Evolutionary conservation across 2,329 filamentous ascomycete species (phyloP), one percentile per base, ranked within the genome.

Genomic region (Rugonectria rugulosa): DNA sequence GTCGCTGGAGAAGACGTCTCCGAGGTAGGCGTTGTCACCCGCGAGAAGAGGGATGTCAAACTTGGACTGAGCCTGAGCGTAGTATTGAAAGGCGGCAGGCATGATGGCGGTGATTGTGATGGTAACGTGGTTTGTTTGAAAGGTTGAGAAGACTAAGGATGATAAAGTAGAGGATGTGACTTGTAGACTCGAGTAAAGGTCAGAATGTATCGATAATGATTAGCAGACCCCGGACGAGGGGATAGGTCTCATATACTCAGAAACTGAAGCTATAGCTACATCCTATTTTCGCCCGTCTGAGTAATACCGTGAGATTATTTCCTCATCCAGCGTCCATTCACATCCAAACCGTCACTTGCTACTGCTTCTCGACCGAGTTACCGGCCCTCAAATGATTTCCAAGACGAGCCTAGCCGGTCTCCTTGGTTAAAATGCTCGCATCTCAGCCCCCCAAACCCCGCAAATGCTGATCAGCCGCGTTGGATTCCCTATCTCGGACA

Each of bases 1-100:
- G 51, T 85, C 79, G 52, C 81, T 85, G 4, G 81, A 81, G 62
- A 77, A 76, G 23, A 89, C 75, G 65, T 90, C 87, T 36, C 86
- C 86, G 4, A 90, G 79, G 69, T 79, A 90, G 24, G 86, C 86
- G 66, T 90, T 90, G 59, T 88, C 83, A 64, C 87, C 87, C 29
- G 85, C 84, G 57, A 90, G 85, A 42, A 88, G 79, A 6, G 86
- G 86, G 4, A 85, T 85, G 65, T 88, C 84, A 73, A 83, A 88
- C 32, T 74, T 77, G 21, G 76, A 79, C 69, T 88, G 84, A 1
- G 84, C 85, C 66, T 85, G 78, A 45, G 79, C 67, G 70, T 79
- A 83, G 73, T 88, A 80, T 46, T 75, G 77, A 70, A 85, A 79
- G 47, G 70, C 64, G 24, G 23, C 23, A 37, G 73, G 51, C 74